phyloP scores from a whole-genome alignment of 1,284 basidiomycete species.

The Irpex sp. region DNA sequence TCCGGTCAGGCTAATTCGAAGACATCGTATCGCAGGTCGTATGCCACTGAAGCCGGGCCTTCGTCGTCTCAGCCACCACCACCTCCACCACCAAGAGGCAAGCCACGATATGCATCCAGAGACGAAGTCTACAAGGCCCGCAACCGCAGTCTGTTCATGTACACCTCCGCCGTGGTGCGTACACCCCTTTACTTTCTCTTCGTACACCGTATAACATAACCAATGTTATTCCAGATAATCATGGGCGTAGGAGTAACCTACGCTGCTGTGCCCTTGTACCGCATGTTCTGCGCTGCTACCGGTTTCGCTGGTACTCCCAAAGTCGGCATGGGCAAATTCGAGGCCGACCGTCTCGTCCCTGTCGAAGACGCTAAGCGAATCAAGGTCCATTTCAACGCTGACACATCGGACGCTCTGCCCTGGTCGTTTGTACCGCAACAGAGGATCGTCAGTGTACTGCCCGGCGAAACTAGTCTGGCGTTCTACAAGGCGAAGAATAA shows the following conservation, averaged over 20 bases:
- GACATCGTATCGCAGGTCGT: not conserved
- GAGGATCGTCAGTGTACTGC: slow-evolving; percentile 85
- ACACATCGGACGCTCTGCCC: slow-evolving; percentile 82
- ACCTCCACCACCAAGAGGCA: slow-evolving; percentile 12
- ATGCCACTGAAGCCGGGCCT: slow-evolving; percentile 6
- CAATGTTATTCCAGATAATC: slow-evolving; percentile 52
- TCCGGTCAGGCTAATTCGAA: not conserved
- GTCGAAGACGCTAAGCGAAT: slow-evolving; percentile 70
- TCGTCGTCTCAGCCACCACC: slow-evolving; percentile 8
- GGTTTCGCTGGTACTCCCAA: slow-evolving; percentile 95
- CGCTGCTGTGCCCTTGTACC: slow-evolving; percentile 94
- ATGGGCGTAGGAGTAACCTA: slow-evolving; percentile 83
- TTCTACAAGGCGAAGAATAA: slow-evolving; percentile 95
- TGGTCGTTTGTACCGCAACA: slow-evolving; percentile 94
- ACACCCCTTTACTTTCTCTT: not conserved
- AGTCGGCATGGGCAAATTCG: slow-evolving; percentile 77
- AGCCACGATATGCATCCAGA: slow-evolving; percentile 17
- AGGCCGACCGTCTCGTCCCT: slow-evolving; percentile 77
- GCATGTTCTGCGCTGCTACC: slow-evolving; percentile 96
- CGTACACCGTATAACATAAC: not conserved
- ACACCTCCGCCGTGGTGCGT: slow-evolving; percentile 71
- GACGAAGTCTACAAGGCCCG: slow-evolving; percentile 39
- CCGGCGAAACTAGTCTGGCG: slow-evolving; percentile 93
- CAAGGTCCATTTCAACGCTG: slow-evolving; percentile 94
- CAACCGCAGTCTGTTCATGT: slow-evolving; percentile 75